These are phyloP conservation scores for Saraca asoca DNA, from an alignment of 331 rosid genomes.

Conservation along the genomic window DNA sequence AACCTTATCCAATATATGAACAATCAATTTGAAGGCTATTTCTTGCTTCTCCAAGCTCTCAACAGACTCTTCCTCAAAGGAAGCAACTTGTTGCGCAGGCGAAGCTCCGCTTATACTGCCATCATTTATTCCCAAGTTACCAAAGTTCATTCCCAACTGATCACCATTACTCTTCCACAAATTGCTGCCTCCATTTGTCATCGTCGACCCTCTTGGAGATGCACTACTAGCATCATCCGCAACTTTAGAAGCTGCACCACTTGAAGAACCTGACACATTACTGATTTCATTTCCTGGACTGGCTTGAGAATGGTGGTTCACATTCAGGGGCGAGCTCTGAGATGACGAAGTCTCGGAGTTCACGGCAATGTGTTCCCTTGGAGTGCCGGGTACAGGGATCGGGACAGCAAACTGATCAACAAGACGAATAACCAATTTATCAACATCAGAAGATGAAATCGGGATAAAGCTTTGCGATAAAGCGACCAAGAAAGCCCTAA, in stretches of 20 bases:
- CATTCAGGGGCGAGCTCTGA: constrained; percentile 81
- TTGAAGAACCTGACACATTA: constrained; percentile 62
- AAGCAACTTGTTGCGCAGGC: constrained; percentile 66
- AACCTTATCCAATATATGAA: constrained; percentile 64
- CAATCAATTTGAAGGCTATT: constrained; percentile 78
- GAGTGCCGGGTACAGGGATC: constrained; percentile 45
- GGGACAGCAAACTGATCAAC: constrained; percentile 58
- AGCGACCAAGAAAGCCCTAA: constrained; percentile 70
- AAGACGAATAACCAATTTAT: constrained; percentile 54
- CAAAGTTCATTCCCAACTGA: constrained; percentile 56
- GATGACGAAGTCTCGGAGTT: constrained; percentile 63
- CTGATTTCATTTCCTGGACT: constrained; percentile 70
- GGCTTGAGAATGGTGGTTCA: constrained; percentile 50
- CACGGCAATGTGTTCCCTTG: constrained; percentile 44
- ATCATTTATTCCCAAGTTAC: constrained; percentile 60
- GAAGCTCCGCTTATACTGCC: constrained; percentile 53
- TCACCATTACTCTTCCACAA: constrained; percentile 70
- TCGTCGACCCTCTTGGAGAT: constrained; percentile 56
- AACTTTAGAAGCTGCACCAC: constrained; percentile 53
- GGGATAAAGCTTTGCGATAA: constrained; percentile 69
- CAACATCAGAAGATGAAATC: constrained; percentile 58
- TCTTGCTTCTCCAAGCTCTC: constrained; percentile 91
- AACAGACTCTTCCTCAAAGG: constrained; percentile 85
- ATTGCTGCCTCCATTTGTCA: constrained; percentile 65
- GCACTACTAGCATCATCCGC: constrained; percentile 61